Evolutionary conservation across 1,284 basidiomycete genomes (phyloP).

Genomic region (Apiotrichum montevideense): DNA sequence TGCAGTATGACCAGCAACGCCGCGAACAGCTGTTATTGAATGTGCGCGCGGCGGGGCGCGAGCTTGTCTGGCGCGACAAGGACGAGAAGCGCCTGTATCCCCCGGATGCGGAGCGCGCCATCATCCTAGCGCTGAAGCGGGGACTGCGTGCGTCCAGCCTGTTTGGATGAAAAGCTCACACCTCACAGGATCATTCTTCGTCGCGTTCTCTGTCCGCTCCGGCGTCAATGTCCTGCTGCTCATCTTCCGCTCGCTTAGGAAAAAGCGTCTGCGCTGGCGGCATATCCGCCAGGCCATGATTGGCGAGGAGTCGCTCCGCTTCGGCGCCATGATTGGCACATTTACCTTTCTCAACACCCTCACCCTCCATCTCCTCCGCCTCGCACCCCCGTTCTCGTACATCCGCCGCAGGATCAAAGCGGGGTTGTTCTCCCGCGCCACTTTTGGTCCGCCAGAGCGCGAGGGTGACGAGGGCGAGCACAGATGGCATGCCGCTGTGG

Average conservation of each 20-base stretch:
- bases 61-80: conserved; percentile 70
- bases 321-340: conserved; percentile 71
- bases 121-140: conserved; percentile 67
- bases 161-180: too few species aligned
- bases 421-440: conserved; percentile 30
- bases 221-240: conserved; percentile 72
- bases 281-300: conserved; percentile 70
- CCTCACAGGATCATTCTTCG: conserved; percentile 61
- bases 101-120: conserved; percentile 60
- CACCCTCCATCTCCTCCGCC: conserved; percentile 72
- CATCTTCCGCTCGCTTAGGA: conserved; percentile 58
- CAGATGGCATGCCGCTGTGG: conserved; percentile 81
- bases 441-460: conserved; percentile 45
- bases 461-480: conserved; percentile 53
- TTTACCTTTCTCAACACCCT: conserved; percentile 77
- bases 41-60: conserved; percentile 30
- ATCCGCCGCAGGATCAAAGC: conserved; percentile 37
- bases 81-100: conserved; percentile 70
- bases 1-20: conserved; percentile 30
- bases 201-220: conserved; percentile 72
- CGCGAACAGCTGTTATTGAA: conserved; percentile 34
- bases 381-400: conserved; percentile 58
- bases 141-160: conserved; percentile 60
- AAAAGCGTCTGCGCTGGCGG: conserved; percentile 52
- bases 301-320: conserved; percentile 69